phyloP scores from a whole-genome alignment of 2,329 filamentous ascomycete genomes.

The Teratosphaeria gauchensis region DNA sequence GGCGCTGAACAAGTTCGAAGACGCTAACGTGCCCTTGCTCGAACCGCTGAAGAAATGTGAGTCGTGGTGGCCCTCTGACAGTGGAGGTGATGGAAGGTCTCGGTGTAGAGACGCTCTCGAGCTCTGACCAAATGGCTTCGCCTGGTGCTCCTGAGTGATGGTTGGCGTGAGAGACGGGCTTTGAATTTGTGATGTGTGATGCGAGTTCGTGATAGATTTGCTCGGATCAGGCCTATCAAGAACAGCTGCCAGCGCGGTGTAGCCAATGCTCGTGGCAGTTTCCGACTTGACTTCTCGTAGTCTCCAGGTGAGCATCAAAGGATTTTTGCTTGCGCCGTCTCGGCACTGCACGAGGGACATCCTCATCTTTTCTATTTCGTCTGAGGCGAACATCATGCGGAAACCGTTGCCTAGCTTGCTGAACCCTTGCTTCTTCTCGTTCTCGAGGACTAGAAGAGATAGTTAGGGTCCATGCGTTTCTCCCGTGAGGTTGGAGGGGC shows the following conservation, averaged over 20 bases:
- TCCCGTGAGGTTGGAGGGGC: too few species aligned
- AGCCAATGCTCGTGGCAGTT: constrained; percentile 34
- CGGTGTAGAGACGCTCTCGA: neutral
- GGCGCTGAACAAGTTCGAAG: constrained; percentile 6
- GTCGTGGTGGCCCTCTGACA: neutral
- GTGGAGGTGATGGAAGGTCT: neutral
- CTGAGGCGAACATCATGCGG: constrained; percentile 54
- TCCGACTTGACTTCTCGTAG: constrained; percentile 35
- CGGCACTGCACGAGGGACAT: constrained; percentile 48
- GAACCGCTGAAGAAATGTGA: neutral
- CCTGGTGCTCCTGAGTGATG: neutral
- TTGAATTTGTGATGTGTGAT: too few species aligned
- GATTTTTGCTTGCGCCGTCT: constrained; percentile 49
- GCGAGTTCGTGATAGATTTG: constrained; percentile 8
- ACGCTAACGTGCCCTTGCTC: constrained; percentile 1
- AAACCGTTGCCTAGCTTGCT: constrained; percentile 52
- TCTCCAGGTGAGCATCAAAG: constrained; percentile 49
- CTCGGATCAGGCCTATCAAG: constrained; percentile 43
- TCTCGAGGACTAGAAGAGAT: constrained; percentile 38
- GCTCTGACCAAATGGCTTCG: neutral
- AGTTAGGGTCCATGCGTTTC: too few species aligned
- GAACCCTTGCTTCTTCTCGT: constrained; percentile 52
- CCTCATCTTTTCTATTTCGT: constrained; percentile 52
- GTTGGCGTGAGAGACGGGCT: neutral
- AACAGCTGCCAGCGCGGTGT: constrained; percentile 56